phyloP scores from a whole-genome alignment of 2,329 filamentous ascomycete genomes.

The Penicillium aurantiogriseum region DNA sequence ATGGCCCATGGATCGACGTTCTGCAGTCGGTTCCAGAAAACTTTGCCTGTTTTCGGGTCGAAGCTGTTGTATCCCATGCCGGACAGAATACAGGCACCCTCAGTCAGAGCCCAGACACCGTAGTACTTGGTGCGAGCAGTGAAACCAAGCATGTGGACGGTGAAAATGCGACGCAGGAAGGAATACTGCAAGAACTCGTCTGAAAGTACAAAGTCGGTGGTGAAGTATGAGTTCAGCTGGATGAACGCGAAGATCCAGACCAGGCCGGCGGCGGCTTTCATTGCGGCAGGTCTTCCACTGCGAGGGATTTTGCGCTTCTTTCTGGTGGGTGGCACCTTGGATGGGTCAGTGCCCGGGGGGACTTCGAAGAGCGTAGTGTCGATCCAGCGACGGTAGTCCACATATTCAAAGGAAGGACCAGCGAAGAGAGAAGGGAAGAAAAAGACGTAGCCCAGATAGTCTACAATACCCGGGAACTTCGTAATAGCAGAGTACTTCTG shows the following conservation, averaged over 20 bases:
- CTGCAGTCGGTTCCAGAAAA: slow-evolving; percentile 84
- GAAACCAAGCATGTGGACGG: slow-evolving; percentile 80
- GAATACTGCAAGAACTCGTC: slow-evolving; percentile 65
- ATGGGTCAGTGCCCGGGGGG: slow-evolving; percentile 74
- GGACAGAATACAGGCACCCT: slow-evolving; percentile 89
- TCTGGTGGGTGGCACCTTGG: slow-evolving; percentile 79
- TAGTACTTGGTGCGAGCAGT: slow-evolving; percentile 91
- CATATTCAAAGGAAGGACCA: slow-evolving; percentile 91
- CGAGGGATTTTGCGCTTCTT: slow-evolving; percentile 91
- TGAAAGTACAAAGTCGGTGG: slow-evolving; percentile 61
- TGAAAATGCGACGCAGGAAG: slow-evolving; percentile 71
- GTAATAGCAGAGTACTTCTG: slow-evolving; percentile 79
- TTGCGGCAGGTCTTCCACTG: slow-evolving; percentile 78
- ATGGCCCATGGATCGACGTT: slow-evolving; percentile 86
- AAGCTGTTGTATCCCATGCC: slow-evolving; percentile 94
- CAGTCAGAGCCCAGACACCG: slow-evolving; percentile 88
- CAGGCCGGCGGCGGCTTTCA: slow-evolving; percentile 71
- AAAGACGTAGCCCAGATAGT: slow-evolving; percentile 86
- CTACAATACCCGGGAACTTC: slow-evolving; percentile 70
- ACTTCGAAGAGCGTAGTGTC: slow-evolving; percentile 93
- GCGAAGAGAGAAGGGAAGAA: slow-evolving; percentile 92
- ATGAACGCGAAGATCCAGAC: slow-evolving; percentile 79
- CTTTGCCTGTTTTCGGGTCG: slow-evolving; percentile 77
- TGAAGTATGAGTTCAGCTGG: slow-evolving; percentile 67
- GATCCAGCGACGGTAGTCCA: slow-evolving; percentile 88